phyloP scores from a whole-genome alignment of 495 filamentous ascomycete genomes.

The Tuber indicum region DNA sequence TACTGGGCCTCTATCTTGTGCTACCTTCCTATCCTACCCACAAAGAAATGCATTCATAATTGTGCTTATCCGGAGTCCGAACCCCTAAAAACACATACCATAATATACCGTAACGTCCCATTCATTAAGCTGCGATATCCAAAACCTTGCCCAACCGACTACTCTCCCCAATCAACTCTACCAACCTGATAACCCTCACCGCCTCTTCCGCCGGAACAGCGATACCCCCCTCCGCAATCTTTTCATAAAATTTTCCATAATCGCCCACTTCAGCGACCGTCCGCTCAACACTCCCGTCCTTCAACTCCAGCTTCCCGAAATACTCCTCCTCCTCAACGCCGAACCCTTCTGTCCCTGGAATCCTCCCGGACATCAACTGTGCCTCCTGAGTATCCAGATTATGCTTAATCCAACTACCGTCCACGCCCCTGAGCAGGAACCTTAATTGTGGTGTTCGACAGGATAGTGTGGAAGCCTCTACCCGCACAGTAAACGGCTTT shows the following conservation, averaged over 20 bases:
- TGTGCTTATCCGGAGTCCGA: background rate
- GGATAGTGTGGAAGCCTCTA: slow-evolving; percentile 58
- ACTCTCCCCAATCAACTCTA: slow-evolving; percentile 67
- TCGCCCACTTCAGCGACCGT: slow-evolving; percentile 50
- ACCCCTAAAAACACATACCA: background rate
- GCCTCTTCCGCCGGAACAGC: slow-evolving; percentile 69
- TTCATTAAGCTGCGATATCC: slow-evolving; percentile 14
- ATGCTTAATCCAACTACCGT: slow-evolving; percentile 74
- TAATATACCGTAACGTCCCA: background rate
- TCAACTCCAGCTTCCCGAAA: slow-evolving; percentile 45
- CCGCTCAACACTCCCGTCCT: slow-evolving; percentile 44
- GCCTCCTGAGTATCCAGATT: slow-evolving; percentile 77
- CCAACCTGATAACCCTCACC: slow-evolving; percentile 62
- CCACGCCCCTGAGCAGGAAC: slow-evolving; percentile 74
- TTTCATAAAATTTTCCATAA: slow-evolving; percentile 65
- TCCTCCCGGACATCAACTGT: slow-evolving; percentile 63
- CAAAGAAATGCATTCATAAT: background rate
- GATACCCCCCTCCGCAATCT: slow-evolving; percentile 57
- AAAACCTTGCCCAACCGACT: slow-evolving; percentile 59
- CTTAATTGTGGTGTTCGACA: slow-evolving; percentile 64
- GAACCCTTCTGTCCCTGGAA: slow-evolving; percentile 46
- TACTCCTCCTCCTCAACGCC: slow-evolving; percentile 55
- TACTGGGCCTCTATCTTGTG: background rate
- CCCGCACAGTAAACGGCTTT: slow-evolving; percentile 24
- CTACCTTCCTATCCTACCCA: background rate